Evolutionary conservation across 352 stramenopile genomes (phyloP).

Genomic region (Phytophthora syringae): DNA sequence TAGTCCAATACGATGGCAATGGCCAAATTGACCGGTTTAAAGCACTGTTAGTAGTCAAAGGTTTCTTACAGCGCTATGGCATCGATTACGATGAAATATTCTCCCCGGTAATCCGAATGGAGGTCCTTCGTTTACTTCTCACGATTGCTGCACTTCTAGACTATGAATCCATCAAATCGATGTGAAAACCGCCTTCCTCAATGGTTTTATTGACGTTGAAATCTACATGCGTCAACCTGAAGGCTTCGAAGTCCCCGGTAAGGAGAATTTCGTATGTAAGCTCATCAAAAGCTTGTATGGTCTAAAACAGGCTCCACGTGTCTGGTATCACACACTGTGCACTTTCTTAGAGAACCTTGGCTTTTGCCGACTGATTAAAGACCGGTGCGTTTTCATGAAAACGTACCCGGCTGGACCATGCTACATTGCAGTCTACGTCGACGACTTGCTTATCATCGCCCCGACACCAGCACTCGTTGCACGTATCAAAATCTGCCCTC

Average conservation of each 20-base stretch:
- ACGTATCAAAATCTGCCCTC: slow-evolving; percentile 13
- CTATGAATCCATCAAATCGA: slow-evolving; percentile 21
- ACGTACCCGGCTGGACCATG: slow-evolving; percentile 11
- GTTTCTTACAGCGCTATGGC: slow-evolving; percentile 2
- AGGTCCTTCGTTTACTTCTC: slow-evolving; percentile 9
- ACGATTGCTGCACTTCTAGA: slow-evolving; percentile 14
- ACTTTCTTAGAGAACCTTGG: slow-evolving; percentile 2
- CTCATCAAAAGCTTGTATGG: slow-evolving; percentile 15
- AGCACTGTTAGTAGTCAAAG: not conserved
- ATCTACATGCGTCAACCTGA: slow-evolving; percentile 15
- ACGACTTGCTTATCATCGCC: slow-evolving; percentile 19
- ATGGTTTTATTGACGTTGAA: slow-evolving; percentile 12
- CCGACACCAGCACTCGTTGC: not conserved
- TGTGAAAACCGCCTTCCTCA: slow-evolving; percentile 25
- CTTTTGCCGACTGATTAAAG: slow-evolving; percentile 18
- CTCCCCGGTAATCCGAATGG: slow-evolving; percentile 6
- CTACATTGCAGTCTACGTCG: slow-evolving; percentile 20
- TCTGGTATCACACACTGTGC: slow-evolving; percentile 20
- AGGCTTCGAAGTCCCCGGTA: slow-evolving; percentile 6
- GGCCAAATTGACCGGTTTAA: slow-evolving; percentile 5
- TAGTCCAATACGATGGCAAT: slow-evolving; percentile 2
- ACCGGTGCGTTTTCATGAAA: slow-evolving; percentile 15
- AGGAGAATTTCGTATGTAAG: slow-evolving; percentile 12
- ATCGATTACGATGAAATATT: slow-evolving; percentile 11
- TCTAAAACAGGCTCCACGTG: slow-evolving; percentile 18